phyloP scores from a whole-genome alignment of 331 rosid species.

The Dryas integrifolia region DNA sequence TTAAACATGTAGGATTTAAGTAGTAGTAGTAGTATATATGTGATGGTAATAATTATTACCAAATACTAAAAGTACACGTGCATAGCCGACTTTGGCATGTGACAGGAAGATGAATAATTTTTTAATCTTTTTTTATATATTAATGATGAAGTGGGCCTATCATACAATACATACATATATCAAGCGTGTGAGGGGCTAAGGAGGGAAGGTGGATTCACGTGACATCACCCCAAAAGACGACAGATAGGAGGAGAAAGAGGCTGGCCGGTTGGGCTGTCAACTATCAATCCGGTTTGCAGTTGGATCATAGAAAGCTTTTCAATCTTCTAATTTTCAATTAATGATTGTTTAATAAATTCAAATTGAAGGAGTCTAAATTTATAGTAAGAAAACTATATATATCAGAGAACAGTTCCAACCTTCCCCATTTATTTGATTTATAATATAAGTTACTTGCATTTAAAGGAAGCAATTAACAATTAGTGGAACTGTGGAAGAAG shows the following conservation, averaged over 20 bases:
- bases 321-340: conserved; percentile 26
- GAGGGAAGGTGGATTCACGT: conserved; percentile 73
- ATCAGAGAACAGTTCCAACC: conserved; percentile 24
- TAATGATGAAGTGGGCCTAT: conserved; percentile 31
- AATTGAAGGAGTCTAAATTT: conserved; percentile 25
- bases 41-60: not conserved
- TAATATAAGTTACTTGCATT: conserved; percentile 30
- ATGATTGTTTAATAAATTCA: not conserved
- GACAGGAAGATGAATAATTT: conserved; percentile 39
- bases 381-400: conserved; percentile 2
- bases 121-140: not conserved
- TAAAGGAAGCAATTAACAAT: conserved; percentile 31
- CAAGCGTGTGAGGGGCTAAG: conserved; percentile 47
- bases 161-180: not conserved
- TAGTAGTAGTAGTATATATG: not conserved
- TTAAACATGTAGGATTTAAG: conserved; percentile 12
- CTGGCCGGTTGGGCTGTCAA: conserved; percentile 63
- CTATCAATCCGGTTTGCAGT: conserved; percentile 50
- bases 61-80: conserved; percentile 32
- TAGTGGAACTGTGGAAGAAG: not conserved
- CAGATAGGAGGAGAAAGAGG: conserved; percentile 31
- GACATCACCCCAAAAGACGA: conserved; percentile 47
- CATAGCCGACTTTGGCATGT: conserved; percentile 60
- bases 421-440: conserved; percentile 11
- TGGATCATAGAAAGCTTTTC: conserved; percentile 39